A percentile compares a stretch with the other conserved stretches of the same genome.
Evolutionary conservation across 2,329 filamentous ascomycete genomes (phyloP).

Genomic region (Pseudofabraea citricarpa): DNA sequence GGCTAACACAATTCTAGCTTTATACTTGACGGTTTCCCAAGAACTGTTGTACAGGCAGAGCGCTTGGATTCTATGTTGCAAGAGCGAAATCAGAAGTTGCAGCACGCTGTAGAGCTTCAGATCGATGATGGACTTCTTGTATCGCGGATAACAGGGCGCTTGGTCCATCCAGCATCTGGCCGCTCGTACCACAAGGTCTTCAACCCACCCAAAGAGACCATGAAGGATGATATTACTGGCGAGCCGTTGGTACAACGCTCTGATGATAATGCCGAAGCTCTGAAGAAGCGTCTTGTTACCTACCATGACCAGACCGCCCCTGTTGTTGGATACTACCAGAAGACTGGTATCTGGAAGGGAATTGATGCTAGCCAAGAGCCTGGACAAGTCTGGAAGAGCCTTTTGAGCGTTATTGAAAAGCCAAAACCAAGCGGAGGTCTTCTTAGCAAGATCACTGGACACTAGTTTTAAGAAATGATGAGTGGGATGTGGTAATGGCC

Average conservation of each 20-base stretch:
- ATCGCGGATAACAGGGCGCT: constrained; percentile 90
- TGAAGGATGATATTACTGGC: constrained; percentile 96
- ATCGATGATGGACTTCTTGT: constrained; percentile 94
- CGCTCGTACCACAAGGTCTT: constrained; percentile 98
- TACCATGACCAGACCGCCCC: constrained; percentile 94
- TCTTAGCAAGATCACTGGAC: constrained; percentile 29
- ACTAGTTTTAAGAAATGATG: constrained; percentile 11
- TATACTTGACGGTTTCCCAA: constrained; percentile 97
- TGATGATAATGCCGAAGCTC: constrained; percentile 92
- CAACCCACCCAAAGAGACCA: constrained; percentile 90
- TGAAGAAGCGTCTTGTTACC: constrained; percentile 89
- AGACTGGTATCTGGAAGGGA: constrained; percentile 93
- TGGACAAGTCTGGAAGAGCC: constrained; percentile 89
- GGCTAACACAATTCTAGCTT: constrained; percentile 56
- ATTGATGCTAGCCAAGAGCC: constrained; percentile 96
- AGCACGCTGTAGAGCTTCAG: constrained; percentile 94
- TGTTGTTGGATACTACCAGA: constrained; percentile 94
- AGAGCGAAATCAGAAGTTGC: constrained; percentile 73
- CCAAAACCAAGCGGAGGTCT: constrained; percentile 32
- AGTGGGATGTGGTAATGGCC: constrained; percentile 3
- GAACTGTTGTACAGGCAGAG: constrained; percentile 92
- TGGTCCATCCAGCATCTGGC: constrained; percentile 92
- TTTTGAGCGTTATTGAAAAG: constrained; percentile 77
- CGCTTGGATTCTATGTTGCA: constrained; percentile 89
- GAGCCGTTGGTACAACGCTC: constrained; percentile 94